Evolutionary conservation across 1,139 yeast genomes (phyloP).

Genomic region (Starmera stellimalicola): DNA sequence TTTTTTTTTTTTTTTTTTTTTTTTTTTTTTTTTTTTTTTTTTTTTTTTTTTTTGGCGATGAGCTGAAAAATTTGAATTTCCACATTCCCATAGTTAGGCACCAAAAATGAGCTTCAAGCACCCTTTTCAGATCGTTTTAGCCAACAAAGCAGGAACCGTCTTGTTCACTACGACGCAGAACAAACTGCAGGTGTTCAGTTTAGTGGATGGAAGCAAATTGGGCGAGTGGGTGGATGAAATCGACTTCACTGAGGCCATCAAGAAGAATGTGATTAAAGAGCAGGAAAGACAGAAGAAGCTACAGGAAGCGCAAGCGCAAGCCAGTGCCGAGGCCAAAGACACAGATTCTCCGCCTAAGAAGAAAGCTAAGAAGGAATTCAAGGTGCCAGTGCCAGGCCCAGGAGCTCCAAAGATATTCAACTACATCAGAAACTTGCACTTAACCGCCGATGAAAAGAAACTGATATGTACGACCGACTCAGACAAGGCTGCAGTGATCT

Average conservation of each 20-base stretch:
- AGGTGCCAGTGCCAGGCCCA: conserved; percentile 53
- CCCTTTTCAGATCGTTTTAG: conserved; percentile 51
- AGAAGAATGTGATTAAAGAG: conserved; percentile 38
- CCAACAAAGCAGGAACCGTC: conserved; percentile 33
- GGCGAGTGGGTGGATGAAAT: conserved; percentile 55
- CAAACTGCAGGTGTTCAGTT: conserved; percentile 40
- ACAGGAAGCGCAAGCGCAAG: conserved; percentile 25
- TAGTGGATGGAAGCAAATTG: conserved; percentile 25
- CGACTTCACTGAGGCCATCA: conserved; percentile 30
- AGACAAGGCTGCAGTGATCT: conserved; percentile 71
- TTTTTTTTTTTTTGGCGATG: conserved; percentile 6
- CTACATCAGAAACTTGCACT: conserved; percentile 50
- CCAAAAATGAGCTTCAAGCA: conserved; percentile 40
- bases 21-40: too few relatives aligned
- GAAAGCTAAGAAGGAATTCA: conserved; percentile 32
- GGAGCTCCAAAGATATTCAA: conserved; percentile 61
- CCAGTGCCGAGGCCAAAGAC: conserved; percentile 14
- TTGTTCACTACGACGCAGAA: conserved; percentile 52
- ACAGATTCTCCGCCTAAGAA: conserved; percentile 17
- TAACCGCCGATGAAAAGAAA: conserved; percentile 43
- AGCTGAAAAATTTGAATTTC: conserved; percentile 2
- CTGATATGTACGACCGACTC: conserved; percentile 71
- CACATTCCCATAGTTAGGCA: background rate
- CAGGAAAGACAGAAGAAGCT: conserved; percentile 20
- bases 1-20: too few relatives aligned